phyloP scores from a whole-genome alignment of 2,329 filamentous ascomycete species.

The Clonostachys byssicola region DNA sequence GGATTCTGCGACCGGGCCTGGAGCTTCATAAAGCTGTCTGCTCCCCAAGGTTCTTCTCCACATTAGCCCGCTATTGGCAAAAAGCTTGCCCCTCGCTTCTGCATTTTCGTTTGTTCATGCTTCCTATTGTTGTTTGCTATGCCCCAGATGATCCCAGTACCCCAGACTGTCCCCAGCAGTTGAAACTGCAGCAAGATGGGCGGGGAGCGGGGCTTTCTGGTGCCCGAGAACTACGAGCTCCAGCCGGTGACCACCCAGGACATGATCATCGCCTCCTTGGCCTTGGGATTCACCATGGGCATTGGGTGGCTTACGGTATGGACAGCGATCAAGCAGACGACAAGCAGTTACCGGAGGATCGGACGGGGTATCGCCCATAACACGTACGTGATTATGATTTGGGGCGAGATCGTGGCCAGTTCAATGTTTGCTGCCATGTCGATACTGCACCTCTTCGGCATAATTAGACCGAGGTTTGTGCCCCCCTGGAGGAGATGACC shows the following conservation, averaged over 20 bases:
- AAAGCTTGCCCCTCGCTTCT: too few species aligned
- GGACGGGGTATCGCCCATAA: slow-evolving; percentile 19
- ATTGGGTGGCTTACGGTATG: slow-evolving; percentile 33
- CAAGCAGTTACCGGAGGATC: slow-evolving; percentile 14
- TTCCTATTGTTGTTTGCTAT: too few species aligned
- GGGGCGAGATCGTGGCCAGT: slow-evolving; percentile 37
- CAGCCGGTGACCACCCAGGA: slow-evolving; percentile 5
- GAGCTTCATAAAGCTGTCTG: too few species aligned
- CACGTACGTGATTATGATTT: slow-evolving; percentile 38
- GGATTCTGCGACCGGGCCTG: too few species aligned
- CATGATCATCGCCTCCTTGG: slow-evolving; percentile 20
- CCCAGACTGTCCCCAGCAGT: too few species aligned
- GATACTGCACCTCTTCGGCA: slow-evolving; percentile 30
- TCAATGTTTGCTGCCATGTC: slow-evolving; percentile 27
- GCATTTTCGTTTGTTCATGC: too few species aligned
- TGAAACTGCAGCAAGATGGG: too few species aligned
- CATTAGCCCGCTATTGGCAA: too few species aligned
- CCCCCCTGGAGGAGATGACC: neutral
- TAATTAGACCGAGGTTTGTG: slow-evolving; percentile 21
- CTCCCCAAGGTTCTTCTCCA: too few species aligned
- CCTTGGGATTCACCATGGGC: slow-evolving; percentile 26
- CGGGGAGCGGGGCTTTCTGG: too few species aligned
- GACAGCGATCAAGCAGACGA: slow-evolving; percentile 34
- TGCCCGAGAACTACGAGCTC: too few species aligned
- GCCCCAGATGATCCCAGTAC: too few species aligned